Evolutionary conservation across 768 basidiomycete species (phyloP).

Genomic region (Lepiota brunneoincarnata): DNA sequence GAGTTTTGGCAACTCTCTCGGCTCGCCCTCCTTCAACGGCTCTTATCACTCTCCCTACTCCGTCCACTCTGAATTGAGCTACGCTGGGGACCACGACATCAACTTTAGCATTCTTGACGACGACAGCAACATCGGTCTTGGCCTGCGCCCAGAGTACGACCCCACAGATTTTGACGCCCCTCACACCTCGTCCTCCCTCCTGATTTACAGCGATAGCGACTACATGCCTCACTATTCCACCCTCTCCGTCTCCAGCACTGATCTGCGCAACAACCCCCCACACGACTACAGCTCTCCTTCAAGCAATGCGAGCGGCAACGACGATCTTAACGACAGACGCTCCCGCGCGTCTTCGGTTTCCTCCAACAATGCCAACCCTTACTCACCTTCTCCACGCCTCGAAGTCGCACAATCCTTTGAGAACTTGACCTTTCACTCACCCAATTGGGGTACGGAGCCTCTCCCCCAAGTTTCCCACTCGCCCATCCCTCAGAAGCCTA

Average conservation of each 20-base stretch:
- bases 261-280: slow-evolving; percentile 28
- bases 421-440: slow-evolving; percentile 63
- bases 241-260: slow-evolving; percentile 17
- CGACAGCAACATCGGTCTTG: slow-evolving; percentile 31
- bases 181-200: slow-evolving; percentile 38
- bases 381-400: slow-evolving; percentile 50
- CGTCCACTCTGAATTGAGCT: slow-evolving; percentile 62
- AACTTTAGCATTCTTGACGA: slow-evolving; percentile 48
- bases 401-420: slow-evolving; percentile 60
- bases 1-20: slow-evolving; percentile 11
- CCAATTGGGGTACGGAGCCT: slow-evolving; percentile 49
- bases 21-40: slow-evolving; percentile 27
- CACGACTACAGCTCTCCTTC: slow-evolving; percentile 69
- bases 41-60: slow-evolving; percentile 75
- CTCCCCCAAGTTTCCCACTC: slow-evolving; percentile 34
- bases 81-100: slow-evolving; percentile 44
- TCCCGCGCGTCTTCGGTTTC: slow-evolving; percentile 69
- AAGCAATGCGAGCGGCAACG: slow-evolving; percentile 43
- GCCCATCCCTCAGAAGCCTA: slow-evolving; percentile 44
- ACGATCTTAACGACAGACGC: slow-evolving; percentile 45
- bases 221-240: slow-evolving; percentile 34
- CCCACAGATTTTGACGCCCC: slow-evolving; percentile 72
- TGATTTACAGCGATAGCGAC: slow-evolving; percentile 58
- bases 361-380: slow-evolving; percentile 44
- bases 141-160: slow-evolving; percentile 55